Evolutionary conservation across 805 yeast species (phyloP).

Genomic region (Wickerhamiella qilinensis): DNA sequence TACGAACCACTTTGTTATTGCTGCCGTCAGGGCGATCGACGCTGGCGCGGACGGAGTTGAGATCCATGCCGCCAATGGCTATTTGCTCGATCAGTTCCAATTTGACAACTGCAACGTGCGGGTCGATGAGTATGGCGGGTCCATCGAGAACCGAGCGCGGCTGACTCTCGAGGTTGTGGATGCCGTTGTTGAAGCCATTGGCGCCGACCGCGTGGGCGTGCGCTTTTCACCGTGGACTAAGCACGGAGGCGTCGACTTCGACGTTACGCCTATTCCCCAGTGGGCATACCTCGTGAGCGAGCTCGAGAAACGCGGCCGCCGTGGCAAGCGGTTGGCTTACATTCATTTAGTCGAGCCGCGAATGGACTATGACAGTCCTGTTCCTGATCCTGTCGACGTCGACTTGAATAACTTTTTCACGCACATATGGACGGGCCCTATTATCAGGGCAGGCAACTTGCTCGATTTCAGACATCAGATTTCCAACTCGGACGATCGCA

Average conservation of each 20-base stretch:
- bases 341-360: conserved; percentile 33
- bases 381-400: not conserved
- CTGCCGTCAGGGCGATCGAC: conserved; percentile 35
- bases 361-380: conserved; percentile 6
- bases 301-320: conserved; percentile 25
- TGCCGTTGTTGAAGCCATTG: conserved; percentile 24
- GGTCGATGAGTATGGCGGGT: conserved; percentile 49
- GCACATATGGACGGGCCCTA: conserved; percentile 12
- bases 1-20: conserved; percentile 27
- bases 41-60: conserved; percentile 51
- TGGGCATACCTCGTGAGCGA: conserved; percentile 28
- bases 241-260: conserved; percentile 19
- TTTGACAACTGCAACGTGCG: conserved; percentile 33
- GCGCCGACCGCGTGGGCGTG: conserved; percentile 22
- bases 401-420: conserved; percentile 11
- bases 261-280: conserved; percentile 23
- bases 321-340: conserved; percentile 27
- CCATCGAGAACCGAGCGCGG: conserved; percentile 39
- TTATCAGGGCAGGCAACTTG: conserved; percentile 14
- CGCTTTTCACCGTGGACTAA: conserved; percentile 26
- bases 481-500: conserved; percentile 15
- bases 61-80: conserved; percentile 52
- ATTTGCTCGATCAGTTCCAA: conserved; percentile 33
- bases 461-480: conserved; percentile 7
- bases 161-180: conserved; percentile 33